A percentile compares a stretch with the other conserved stretches of the same genome.
phyloP scores from a whole-genome alignment of 2,329 filamentous ascomycete species.

The Exophiala calicioides region DNA sequence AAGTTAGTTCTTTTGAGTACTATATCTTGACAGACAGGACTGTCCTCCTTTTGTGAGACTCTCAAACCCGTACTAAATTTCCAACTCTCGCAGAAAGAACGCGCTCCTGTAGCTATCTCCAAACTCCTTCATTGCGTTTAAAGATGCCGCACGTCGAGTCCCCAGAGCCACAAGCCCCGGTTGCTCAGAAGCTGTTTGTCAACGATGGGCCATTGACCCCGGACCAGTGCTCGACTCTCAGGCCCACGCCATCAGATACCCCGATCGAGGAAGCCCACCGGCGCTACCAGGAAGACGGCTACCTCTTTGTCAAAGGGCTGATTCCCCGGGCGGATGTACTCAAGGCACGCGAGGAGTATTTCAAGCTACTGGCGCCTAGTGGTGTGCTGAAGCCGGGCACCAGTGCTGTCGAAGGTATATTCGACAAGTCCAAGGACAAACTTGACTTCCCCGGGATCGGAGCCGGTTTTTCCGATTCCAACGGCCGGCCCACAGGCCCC shows the following conservation, averaged over 20 bases:
- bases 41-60: not conserved
- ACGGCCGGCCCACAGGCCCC: conserved; percentile 47
- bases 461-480: conserved; percentile 49
- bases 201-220: conserved; percentile 51
- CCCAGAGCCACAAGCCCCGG: conserved; percentile 1
- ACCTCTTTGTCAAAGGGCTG: conserved; percentile 58
- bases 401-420: conserved; percentile 55
- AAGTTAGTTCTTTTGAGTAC: too few relatives aligned
- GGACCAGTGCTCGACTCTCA: conserved; percentile 46
- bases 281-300: conserved; percentile 54
- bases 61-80: not conserved
- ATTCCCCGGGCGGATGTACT: conserved; percentile 57
- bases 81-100: too few relatives aligned
- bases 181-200: conserved; percentile 38
- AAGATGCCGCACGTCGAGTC: conserved; percentile 24
- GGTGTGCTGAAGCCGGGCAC: conserved; percentile 59
- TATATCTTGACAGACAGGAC: not conserved
- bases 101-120: too few relatives aligned
- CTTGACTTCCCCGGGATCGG: conserved; percentile 56
- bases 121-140: too few relatives aligned
- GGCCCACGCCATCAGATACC: conserved; percentile 45
- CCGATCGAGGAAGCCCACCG: conserved; percentile 52
- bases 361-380: conserved; percentile 55
- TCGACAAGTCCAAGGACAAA: conserved; percentile 46
- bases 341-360: conserved; percentile 55